Conservation (phyloP, 164 flowering plant species). For the Malania oleifera region DNA sequence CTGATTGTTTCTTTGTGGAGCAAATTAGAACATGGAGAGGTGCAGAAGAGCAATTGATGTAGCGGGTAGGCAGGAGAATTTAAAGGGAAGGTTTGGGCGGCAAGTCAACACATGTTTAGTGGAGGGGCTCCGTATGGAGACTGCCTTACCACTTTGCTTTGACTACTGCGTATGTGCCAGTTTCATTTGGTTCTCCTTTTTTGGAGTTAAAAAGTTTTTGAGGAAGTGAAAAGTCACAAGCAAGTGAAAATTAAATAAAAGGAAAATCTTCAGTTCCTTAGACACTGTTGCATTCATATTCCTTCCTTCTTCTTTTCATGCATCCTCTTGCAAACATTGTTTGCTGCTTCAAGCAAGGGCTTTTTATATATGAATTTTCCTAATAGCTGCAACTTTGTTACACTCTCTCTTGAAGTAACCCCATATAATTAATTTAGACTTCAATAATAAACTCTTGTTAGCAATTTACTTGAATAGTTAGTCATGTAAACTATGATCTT, state of each 20-base stretch:
- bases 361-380: too few species aligned
- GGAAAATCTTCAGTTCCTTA: background rate
- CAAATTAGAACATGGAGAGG: constrained; percentile 29
- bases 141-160: constrained; percentile 21
- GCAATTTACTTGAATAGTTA: too few species aligned
- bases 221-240: constrained; percentile 10
- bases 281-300: constrained; percentile 12
- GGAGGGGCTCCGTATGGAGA: constrained; percentile 37
- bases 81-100: constrained; percentile 45
- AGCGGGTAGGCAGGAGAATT: constrained; percentile 39
- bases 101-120: constrained; percentile 34
- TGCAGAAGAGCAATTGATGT: constrained; percentile 24
- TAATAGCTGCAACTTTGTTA: too few species aligned
- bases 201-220: constrained; percentile 12
- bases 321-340: background rate
- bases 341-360: constrained; percentile 5
- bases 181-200: background rate
- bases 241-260: background rate
- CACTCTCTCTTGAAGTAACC: background rate
- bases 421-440: too few species aligned
- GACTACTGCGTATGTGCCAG: background rate
- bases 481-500: too few species aligned
- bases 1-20: constrained; percentile 22
- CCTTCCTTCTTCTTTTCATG: constrained; percentile 9
- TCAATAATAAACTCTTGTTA: too few species aligned